These are phyloP conservation scores for Peronospora destructor DNA, from an alignment of 352 stramenopile species.

Conservation along the genomic window DNA sequence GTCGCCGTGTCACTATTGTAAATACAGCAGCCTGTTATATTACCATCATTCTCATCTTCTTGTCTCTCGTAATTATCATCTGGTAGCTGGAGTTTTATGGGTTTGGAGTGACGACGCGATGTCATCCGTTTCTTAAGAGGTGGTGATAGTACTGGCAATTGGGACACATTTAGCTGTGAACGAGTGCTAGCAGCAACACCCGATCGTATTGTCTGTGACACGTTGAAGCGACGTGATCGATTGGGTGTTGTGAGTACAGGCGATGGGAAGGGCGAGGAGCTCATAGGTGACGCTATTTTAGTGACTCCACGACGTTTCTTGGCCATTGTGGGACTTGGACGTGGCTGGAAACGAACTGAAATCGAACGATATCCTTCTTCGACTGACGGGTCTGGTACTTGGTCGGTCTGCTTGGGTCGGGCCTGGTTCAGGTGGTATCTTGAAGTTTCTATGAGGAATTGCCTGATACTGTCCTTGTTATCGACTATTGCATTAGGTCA, in stretches of 20 bases:
- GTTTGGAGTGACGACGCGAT: slow-evolving; percentile 27
- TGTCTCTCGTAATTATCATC: slow-evolving; percentile 22
- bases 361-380: slow-evolving; percentile 8
- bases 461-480: too few species aligned
- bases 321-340: slow-evolving; percentile 22
- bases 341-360: slow-evolving; percentile 14
- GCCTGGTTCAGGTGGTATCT: slow-evolving; percentile 4
- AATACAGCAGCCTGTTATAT: slow-evolving; percentile 6
- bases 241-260: slow-evolving; percentile 12
- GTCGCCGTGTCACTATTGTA: slow-evolving; percentile 7
- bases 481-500: too few species aligned
- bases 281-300: slow-evolving; percentile 2
- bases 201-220: slow-evolving; percentile 20
- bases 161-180: slow-evolving; percentile 18
- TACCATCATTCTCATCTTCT: slow-evolving; percentile 12
- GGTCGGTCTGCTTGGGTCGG: slow-evolving; percentile 9
- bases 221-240: slow-evolving; percentile 12
- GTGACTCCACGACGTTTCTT: slow-evolving; percentile 27
- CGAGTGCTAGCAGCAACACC: slow-evolving; percentile 29
- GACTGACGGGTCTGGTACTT: slow-evolving; percentile 12
- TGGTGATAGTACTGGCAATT: slow-evolving; percentile 36
- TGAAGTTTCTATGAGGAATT: slow-evolving; percentile 24
- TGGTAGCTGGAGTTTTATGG: slow-evolving; percentile 33
- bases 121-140: slow-evolving; percentile 46
- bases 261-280: slow-evolving; percentile 26